Percentiles rank a stretch among this genome's conserved stretches.
Evolutionary conservation across 2,329 filamentous ascomycete genomes (phyloP).

Genomic region (Talaromyces rugulosus): DNA sequence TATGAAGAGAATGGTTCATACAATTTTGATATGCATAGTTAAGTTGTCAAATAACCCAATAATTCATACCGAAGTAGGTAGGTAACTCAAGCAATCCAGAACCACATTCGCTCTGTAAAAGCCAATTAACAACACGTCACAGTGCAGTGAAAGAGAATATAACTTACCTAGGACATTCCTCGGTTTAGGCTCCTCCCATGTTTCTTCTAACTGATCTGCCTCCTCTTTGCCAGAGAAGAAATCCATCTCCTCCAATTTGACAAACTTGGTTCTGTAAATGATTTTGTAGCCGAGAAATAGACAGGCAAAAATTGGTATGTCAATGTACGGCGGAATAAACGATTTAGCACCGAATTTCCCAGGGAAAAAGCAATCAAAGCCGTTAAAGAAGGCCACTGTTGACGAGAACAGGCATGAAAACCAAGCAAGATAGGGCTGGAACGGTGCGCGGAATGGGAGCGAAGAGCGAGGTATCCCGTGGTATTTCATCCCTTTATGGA

Average conservation of each 20-base stretch:
- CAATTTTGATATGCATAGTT: background rate
- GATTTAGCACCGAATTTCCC: slow-evolving; percentile 40
- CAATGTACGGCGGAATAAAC: slow-evolving; percentile 55
- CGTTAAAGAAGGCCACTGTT: slow-evolving; percentile 52
- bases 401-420: slow-evolving; percentile 46
- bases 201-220: slow-evolving; percentile 23
- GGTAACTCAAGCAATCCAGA: slow-evolving; percentile 5
- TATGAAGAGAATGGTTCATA: background rate
- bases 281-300: slow-evolving; percentile 35
- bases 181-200: slow-evolving; percentile 10
- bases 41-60: background rate
- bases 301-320: slow-evolving; percentile 48
- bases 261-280: slow-evolving; percentile 28
- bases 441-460: slow-evolving; percentile 49
- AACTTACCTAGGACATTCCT: slow-evolving; percentile 9
- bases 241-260: slow-evolving; percentile 37
- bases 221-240: slow-evolving; percentile 39
- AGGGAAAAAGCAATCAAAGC: slow-evolving; percentile 54
- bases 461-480: slow-evolving; percentile 37
- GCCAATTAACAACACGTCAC: background rate
- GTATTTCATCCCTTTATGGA: slow-evolving; percentile 50
- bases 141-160: background rate
- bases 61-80: background rate
- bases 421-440: slow-evolving; percentile 52
- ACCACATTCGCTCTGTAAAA: slow-evolving; percentile 8